Percentiles rank a stretch among this genome's conserved stretches.
Conservation (phyloP, 805 yeast genomes). For the Yamadazyma kitorensis region DNA sequence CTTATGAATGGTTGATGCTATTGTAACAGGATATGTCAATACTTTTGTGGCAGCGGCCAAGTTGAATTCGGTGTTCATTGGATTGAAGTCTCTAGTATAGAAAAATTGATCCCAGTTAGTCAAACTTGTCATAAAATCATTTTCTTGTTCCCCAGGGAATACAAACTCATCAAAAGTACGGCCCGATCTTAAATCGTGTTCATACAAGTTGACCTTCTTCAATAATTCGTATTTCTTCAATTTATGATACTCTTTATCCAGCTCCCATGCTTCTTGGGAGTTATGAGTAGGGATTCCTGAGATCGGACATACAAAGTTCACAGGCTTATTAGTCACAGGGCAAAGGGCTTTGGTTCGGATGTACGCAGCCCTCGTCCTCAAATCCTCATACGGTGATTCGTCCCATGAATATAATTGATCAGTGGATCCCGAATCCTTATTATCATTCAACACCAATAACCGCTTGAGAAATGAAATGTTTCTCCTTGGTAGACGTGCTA, state of each 20-base stretch:
- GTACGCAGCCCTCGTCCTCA: conserved; percentile 87
- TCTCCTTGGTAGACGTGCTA: too few species aligned
- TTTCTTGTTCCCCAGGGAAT: conserved; percentile 78
- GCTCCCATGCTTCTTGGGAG: conserved; percentile 83
- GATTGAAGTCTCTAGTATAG: conserved; percentile 87
- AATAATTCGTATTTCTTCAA: conserved; percentile 66
- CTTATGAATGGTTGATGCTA: conserved; percentile 78
- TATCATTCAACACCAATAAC: conserved; percentile 33
- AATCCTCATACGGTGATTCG: conserved; percentile 81
- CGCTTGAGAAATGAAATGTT: conserved; percentile 38
- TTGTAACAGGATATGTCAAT: conserved; percentile 88
- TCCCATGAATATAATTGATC: conserved; percentile 67
- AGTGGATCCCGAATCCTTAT: conserved; percentile 21
- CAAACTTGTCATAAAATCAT: conserved; percentile 73
- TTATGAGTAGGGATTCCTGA: conserved; percentile 98
- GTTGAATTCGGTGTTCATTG: conserved; percentile 97
- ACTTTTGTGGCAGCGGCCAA: conserved; percentile 93
- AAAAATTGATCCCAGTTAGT: conserved; percentile 89
- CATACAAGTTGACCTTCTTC: conserved; percentile 86
- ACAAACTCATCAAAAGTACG: conserved; percentile 94
- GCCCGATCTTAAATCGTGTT: conserved; percentile 92
- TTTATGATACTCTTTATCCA: conserved; percentile 69
- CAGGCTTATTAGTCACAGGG: conserved; percentile 81
- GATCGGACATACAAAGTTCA: conserved; percentile 83
- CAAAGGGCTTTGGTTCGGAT: conserved; percentile 86